Base-by-base conservation (phyloP, 345 rosid genomes). In the Draba incana region DNA sequence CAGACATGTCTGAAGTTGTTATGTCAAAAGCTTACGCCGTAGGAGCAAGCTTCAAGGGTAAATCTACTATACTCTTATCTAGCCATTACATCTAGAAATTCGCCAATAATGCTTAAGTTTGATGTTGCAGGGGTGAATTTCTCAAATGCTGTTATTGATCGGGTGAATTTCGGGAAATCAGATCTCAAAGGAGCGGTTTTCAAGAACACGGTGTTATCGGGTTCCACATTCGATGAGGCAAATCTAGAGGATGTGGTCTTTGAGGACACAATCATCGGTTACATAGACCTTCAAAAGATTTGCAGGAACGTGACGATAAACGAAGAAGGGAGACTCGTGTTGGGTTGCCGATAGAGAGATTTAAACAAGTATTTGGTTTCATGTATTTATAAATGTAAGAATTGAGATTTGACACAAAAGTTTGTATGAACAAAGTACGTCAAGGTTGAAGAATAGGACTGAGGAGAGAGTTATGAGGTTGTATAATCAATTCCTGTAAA, bases 21-120 rank as follows among this genome's bases (percentile, higher is more conserved):
- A 93, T 93, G 97, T 93, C 97, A 13, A 93, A 93, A 82, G 98
- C 98, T 57, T 90, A 87, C 57, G 98, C 98, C 44, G 98, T 82
- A 5, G 97, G 87, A 78, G 98, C 97, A 62, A 93, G 98, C 84
- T 93, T 93, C 78, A 86, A 87, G 66, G 97, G 98, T 90, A 70
- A 56, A 16, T 14, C 35, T 14, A 52, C 13, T 30, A 52, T 25
- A 58, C 8, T 24, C 13, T 15, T 30, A 16, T 37, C 15, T 38
- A 31, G 9, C 24, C 42, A 31, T 31, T 27, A 12, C 3, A 47
- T 16, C 5, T 27, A 2, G 20, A 15, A 6, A 47, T 23, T 30
- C 10, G 20, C 39, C 57, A 63, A 57, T 4, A 63, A 64, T 6
- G 66, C 7, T 50, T 13, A 9, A 44, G 9, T 4, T 52, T 57